Evolutionary conservation across 2,329 filamentous ascomycete genomes (phyloP).

Genomic region (Tolypocladium pustulatum): DNA sequence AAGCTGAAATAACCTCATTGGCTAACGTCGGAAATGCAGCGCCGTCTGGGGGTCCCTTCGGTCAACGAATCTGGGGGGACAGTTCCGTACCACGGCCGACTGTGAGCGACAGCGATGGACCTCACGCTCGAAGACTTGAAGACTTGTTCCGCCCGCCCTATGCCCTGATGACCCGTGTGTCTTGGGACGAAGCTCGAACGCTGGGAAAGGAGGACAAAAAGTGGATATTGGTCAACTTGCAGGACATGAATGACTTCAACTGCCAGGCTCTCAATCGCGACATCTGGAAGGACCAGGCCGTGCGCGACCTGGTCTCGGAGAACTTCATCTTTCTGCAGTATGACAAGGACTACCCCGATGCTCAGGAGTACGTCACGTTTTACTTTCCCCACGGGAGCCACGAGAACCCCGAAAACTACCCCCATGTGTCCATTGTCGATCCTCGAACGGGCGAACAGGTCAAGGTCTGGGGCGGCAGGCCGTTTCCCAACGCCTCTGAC

Average conservation of each 20-base stretch:
- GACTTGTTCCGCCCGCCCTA: constrained; percentile 90
- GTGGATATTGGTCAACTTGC: constrained; percentile 93
- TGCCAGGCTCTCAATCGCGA: constrained; percentile 92
- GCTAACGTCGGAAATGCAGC: constrained; percentile 1
- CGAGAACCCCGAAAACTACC: constrained; percentile 82
- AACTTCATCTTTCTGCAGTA: constrained; percentile 97
- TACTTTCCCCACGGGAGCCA: constrained; percentile 65
- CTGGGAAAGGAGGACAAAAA: constrained; percentile 81
- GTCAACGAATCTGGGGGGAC: constrained; percentile 27
- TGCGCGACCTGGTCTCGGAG: constrained; percentile 73
- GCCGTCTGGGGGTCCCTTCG: constrained; percentile 23
- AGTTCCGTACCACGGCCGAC: constrained; percentile 9
- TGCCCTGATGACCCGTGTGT: constrained; percentile 69
- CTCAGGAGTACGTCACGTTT: constrained; percentile 75
- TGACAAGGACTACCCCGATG: constrained; percentile 70
- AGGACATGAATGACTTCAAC: constrained; percentile 87
- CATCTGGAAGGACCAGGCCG: constrained; percentile 80
- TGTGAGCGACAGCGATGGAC: constrained; percentile 33
- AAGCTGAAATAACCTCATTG: not conserved
- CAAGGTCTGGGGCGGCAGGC: constrained; percentile 85
- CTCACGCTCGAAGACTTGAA: constrained; percentile 69
- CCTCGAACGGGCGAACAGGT: constrained; percentile 94
- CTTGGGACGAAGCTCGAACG: constrained; percentile 78
- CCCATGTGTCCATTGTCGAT: constrained; percentile 92
- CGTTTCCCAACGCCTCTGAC: constrained; percentile 64